Evolutionary conservation across 139 green algal genomes (phyloP).

Genomic region (Desmodesmus armatus): DNA sequence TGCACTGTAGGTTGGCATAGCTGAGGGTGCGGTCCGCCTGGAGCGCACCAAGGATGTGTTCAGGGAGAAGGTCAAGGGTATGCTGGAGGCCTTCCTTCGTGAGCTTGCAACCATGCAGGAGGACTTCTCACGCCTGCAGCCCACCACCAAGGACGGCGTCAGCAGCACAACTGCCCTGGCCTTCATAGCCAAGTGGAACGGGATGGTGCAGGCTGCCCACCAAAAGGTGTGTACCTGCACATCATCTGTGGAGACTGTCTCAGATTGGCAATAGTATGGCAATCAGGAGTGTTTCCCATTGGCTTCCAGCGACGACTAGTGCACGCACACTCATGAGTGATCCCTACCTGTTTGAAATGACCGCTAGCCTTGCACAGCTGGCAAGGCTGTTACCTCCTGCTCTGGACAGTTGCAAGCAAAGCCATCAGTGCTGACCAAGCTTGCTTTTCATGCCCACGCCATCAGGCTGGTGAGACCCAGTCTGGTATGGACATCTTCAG

Average conservation of each 20-base stretch:
- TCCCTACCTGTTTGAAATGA: too few species aligned
- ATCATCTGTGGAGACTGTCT: neutral
- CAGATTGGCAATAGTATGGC: too few species aligned
- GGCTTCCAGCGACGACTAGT: too few species aligned
- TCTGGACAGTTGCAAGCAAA: too few species aligned
- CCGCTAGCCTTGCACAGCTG: too few species aligned
- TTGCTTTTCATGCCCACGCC: too few species aligned
- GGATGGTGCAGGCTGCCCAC: slow-evolving; percentile 42
- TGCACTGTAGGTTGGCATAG: slow-evolving; percentile 62
- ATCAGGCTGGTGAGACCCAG: slow-evolving; percentile 77
- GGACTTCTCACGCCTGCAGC: slow-evolving; percentile 69
- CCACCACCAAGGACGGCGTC: slow-evolving; percentile 51
- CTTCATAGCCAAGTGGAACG: slow-evolving; percentile 46
- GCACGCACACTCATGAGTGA: too few species aligned
- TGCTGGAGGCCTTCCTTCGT: slow-evolving; percentile 86
- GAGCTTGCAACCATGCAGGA: slow-evolving; percentile 70
- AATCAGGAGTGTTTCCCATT: too few species aligned
- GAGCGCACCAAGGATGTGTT: slow-evolving; percentile 88
- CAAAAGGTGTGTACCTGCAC: slow-evolving; percentile 39
- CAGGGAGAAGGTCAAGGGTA: slow-evolving; percentile 71
- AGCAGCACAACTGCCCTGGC: slow-evolving; percentile 19
- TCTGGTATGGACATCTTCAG: slow-evolving; percentile 91
- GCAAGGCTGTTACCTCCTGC: too few species aligned
- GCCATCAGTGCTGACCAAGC: too few species aligned
- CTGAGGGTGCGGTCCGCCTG: slow-evolving; percentile 67